Percentiles rank a stretch among this genome's conserved stretches.
Evolutionary conservation across 2,329 filamentous ascomycete genomes (phyloP).

Genomic region (Paracoccidioides brasiliensis): DNA sequence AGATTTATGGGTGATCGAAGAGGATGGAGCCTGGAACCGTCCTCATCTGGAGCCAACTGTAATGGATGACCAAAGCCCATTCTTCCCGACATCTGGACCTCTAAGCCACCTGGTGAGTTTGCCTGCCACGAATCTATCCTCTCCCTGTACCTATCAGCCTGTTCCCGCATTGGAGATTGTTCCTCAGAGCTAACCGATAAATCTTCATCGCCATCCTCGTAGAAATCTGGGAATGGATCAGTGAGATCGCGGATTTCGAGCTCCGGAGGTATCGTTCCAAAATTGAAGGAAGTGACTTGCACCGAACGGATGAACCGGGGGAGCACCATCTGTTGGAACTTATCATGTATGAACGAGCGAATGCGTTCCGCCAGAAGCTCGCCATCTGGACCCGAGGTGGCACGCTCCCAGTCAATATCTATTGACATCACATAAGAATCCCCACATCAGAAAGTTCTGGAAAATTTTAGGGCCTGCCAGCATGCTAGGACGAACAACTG

Average conservation of each 20-base stretch:
- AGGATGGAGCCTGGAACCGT: slow-evolving; percentile 17
- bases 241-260: slow-evolving; percentile 94
- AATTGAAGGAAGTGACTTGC: slow-evolving; percentile 85
- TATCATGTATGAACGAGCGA: slow-evolving; percentile 85
- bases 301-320: slow-evolving; percentile 96
- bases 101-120: slow-evolving; percentile 2
- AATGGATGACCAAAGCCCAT: slow-evolving; percentile 17
- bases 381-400: slow-evolving; percentile 82
- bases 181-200: slow-evolving; percentile 26
- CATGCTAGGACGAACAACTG: neutral
- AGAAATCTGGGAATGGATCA: slow-evolving; percentile 90
- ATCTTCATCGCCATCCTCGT: slow-evolving; percentile 53
- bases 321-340: slow-evolving; percentile 82
- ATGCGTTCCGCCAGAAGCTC: slow-evolving; percentile 72
- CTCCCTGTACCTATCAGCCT: neutral
- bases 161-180: slow-evolving; percentile 3
- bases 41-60: slow-evolving; percentile 20
- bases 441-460: neutral
- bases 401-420: slow-evolving; percentile 89
- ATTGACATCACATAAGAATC: slow-evolving; percentile 65
- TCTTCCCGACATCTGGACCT: slow-evolving; percentile 17
- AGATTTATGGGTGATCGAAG: slow-evolving; percentile 25
- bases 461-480: neutral
- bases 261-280: slow-evolving; percentile 68
- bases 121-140: slow-evolving; percentile 6